phyloP scores from a whole-genome alignment of 257 asterid genomes.

The Solanum peruvianum region DNA sequence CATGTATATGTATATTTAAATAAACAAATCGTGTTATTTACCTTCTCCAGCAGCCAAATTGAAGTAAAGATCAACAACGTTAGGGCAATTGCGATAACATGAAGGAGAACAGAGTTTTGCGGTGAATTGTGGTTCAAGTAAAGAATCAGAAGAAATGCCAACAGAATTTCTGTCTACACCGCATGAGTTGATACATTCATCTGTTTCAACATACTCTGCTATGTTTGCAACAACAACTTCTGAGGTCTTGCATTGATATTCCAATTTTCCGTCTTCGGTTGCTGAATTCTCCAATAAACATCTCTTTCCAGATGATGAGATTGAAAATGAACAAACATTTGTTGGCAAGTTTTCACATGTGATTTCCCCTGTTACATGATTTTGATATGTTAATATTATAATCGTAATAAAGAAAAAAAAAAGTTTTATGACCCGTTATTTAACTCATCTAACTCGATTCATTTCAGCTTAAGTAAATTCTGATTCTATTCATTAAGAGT shows the following conservation, averaged over 20 bases:
- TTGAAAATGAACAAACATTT: conserved; percentile 11
- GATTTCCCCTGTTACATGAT: not conserved
- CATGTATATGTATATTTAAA: no score
- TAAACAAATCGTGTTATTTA: not conserved
- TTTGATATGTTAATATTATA: not conserved
- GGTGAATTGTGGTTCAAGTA: conserved; percentile 6
- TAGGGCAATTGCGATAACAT: conserved; percentile 15
- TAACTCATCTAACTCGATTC: accelerated
- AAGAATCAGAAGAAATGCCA: conserved; percentile 17
- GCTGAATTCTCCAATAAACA: conserved; percentile 3
- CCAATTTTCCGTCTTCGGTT: not conserved
- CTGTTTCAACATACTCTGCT: conserved; percentile 8
- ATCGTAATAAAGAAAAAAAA: not conserved
- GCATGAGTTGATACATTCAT: conserved; percentile 15
- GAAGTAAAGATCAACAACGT: conserved; percentile 20
- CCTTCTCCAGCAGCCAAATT: conserved; percentile 24
- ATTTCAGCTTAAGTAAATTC: not conserved
- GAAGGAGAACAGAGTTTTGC: conserved; percentile 13
- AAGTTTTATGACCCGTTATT: not conserved
- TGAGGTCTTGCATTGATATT: conserved; percentile 8
- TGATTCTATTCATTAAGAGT: not conserved
- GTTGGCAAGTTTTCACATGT: conserved; percentile 9
- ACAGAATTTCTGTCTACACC: conserved; percentile 12
- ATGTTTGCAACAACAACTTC: conserved; percentile 9
- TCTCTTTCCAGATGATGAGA: conserved; percentile 7